Evolutionary conservation across 768 basidiomycete genomes (phyloP).

Genomic region (Amanita muscaria): DNA sequence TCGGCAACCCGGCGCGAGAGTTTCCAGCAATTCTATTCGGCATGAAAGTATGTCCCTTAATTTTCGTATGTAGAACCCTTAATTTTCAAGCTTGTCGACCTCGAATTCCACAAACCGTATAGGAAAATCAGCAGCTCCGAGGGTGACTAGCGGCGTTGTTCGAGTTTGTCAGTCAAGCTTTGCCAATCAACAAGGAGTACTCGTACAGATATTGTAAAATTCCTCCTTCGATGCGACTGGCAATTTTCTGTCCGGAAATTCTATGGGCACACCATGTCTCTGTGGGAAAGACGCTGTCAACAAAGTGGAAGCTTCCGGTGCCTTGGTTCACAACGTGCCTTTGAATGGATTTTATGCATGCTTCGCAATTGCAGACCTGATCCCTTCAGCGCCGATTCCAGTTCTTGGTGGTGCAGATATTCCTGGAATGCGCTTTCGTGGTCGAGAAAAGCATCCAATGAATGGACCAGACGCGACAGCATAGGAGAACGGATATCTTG

Average conservation of each 20-base stretch:
- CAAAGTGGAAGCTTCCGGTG: too few relatives aligned
- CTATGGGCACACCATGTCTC: constrained; percentile 27
- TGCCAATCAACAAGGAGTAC: neutral
- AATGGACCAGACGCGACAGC: constrained; percentile 26
- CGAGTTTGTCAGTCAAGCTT: neutral
- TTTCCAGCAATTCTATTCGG: too few relatives aligned
- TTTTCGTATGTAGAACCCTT: too few relatives aligned
- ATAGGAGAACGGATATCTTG: constrained; percentile 25
- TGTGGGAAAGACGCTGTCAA: constrained; percentile 8
- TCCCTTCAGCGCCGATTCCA: constrained; percentile 14
- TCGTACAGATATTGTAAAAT: constrained; percentile 32
- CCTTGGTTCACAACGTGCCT: too few relatives aligned
- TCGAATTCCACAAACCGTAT: constrained; percentile 31
- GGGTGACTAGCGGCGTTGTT: constrained; percentile 18
- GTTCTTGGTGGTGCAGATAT: constrained; percentile 21
- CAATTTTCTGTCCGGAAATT: constrained; percentile 20
- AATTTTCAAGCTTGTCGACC: too few relatives aligned
- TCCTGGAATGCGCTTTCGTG: constrained; percentile 28
- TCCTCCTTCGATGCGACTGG: constrained; percentile 28
- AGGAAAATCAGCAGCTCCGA: constrained; percentile 26
- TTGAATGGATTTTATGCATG: constrained; percentile 24
- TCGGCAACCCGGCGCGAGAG: too few relatives aligned
- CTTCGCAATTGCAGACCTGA: constrained; percentile 22
- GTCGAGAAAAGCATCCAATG: constrained; percentile 33
- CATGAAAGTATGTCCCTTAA: neutral